A percentile compares a stretch with the other conserved stretches of the same genome.
These are phyloP conservation scores for Penicillium olsonii DNA, from an alignment of 2,329 filamentous ascomycete genomes.

Conservation along the genomic window DNA sequence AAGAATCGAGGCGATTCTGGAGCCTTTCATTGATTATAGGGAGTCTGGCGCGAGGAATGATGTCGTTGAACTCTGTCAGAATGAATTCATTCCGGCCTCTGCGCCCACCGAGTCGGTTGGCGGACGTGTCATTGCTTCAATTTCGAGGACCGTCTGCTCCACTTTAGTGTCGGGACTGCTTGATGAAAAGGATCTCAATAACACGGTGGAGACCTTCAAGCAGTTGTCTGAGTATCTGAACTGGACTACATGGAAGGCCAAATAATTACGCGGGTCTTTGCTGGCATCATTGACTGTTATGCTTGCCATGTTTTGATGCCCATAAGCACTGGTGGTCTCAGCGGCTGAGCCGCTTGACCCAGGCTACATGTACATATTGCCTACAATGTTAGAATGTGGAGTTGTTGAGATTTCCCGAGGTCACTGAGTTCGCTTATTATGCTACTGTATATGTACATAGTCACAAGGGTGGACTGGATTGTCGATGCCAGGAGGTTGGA, in stretches of 20 bases:
- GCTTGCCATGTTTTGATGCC: too few species aligned
- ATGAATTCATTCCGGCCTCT: conserved; percentile 10
- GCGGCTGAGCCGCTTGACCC: too few species aligned
- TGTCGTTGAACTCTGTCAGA: conserved; percentile 6
- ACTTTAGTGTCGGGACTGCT: conserved; percentile 25
- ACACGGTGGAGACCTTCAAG: conserved; percentile 2
- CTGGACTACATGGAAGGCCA: background rate
- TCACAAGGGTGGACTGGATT: background rate
- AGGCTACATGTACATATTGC: too few species aligned
- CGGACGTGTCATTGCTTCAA: conserved; percentile 25
- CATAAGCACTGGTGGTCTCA: too few species aligned
- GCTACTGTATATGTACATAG: background rate
- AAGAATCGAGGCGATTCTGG: conserved; percentile 4
- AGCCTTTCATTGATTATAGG: conserved; percentile 15
- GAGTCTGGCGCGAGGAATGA: background rate
- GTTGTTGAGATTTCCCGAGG: too few species aligned
- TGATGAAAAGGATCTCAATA: conserved; percentile 18
- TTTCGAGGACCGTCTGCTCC: conserved; percentile 33
- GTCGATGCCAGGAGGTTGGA: background rate
- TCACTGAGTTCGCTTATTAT: background rate
- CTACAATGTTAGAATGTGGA: too few species aligned
- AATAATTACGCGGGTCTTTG: background rate
- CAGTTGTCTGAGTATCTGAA: background rate
- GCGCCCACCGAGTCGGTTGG: conserved; percentile 20
- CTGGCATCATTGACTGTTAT: background rate